Conservation (phyloP, 306 rosid species). For the Potentilla sterilis region DNA sequence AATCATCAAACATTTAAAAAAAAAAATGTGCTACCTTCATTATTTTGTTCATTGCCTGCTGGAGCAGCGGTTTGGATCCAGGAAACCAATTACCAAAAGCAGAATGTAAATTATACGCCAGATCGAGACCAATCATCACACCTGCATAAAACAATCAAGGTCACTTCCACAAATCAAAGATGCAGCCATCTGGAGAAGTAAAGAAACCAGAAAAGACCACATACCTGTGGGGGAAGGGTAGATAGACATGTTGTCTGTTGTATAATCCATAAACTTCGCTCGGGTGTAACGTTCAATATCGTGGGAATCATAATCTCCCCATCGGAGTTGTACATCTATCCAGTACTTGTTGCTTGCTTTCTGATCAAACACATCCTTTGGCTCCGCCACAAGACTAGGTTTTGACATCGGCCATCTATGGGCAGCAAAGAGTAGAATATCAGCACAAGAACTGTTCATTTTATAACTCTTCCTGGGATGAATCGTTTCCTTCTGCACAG, state of each 20-base stretch:
- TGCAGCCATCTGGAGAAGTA: background rate
- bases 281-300: conserved; percentile 98
- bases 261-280: conserved; percentile 98
- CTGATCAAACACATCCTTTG: conserved; percentile 98
- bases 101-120: conserved; percentile 96
- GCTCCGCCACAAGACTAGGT: conserved; percentile 98
- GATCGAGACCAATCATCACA: conserved; percentile 95
- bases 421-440: conserved; percentile 94
- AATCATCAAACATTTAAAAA: background rate
- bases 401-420: conserved; percentile 99
- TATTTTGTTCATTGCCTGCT: conserved; percentile 98
- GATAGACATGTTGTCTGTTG: conserved; percentile 98
- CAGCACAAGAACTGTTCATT: conserved; percentile 99
- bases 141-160: conserved; percentile 46
- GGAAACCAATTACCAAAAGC: conserved; percentile 99
- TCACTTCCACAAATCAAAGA: conserved; percentile 8
- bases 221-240: conserved; percentile 97
- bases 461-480: conserved; percentile 99
- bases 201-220: background rate
- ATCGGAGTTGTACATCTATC: conserved; percentile 95
- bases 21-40: conserved; percentile 66
- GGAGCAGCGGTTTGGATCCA: conserved; percentile 93
- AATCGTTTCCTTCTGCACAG: conserved; percentile 97
- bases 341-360: conserved; percentile 98
- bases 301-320: conserved; percentile 99